Percentiles rank a stretch among this genome's conserved stretches.
These are phyloP conservation scores for Arthrobotrys conoides DNA, from an alignment of 2,329 filamentous ascomycete genomes.

Conservation along the genomic window DNA sequence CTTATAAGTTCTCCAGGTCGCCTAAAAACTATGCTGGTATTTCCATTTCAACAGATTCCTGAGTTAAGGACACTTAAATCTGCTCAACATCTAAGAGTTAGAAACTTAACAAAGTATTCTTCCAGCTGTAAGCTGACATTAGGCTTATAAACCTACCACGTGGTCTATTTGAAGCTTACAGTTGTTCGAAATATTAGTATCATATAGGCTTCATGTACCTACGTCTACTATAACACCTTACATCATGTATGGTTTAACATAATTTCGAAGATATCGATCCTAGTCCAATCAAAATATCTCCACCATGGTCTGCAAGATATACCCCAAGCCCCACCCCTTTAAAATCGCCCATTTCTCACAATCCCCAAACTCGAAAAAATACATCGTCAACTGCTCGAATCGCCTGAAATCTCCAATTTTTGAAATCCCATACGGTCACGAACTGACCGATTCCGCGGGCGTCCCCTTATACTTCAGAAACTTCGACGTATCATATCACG, in stretches of 20 bases:
- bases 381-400: conserved; percentile 21
- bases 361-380: conserved; percentile 9
- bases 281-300: too few relatives aligned
- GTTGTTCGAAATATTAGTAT: too few relatives aligned
- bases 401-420: not conserved
- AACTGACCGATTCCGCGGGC: too few relatives aligned
- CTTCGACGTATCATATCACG: not conserved
- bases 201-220: too few relatives aligned
- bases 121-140: too few relatives aligned
- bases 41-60: too few relatives aligned
- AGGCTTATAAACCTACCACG: not conserved
- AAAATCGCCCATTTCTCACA: conserved; percentile 23
- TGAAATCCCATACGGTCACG: not conserved
- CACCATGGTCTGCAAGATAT: conserved; percentile 19
- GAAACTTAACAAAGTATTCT: too few relatives aligned
- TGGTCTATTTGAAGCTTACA: not conserved
- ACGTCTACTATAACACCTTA: too few relatives aligned
- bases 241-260: too few relatives aligned
- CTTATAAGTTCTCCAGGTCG: not conserved
- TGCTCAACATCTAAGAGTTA: not conserved
- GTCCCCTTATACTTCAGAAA: not conserved
- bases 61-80: not conserved
- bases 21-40: too few relatives aligned
- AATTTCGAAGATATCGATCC: too few relatives aligned
- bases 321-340: conserved; percentile 17